These are phyloP conservation scores for Fonsecaea pugnacius DNA, from an alignment of 2,329 filamentous ascomycete species.

Conservation along the genomic window DNA sequence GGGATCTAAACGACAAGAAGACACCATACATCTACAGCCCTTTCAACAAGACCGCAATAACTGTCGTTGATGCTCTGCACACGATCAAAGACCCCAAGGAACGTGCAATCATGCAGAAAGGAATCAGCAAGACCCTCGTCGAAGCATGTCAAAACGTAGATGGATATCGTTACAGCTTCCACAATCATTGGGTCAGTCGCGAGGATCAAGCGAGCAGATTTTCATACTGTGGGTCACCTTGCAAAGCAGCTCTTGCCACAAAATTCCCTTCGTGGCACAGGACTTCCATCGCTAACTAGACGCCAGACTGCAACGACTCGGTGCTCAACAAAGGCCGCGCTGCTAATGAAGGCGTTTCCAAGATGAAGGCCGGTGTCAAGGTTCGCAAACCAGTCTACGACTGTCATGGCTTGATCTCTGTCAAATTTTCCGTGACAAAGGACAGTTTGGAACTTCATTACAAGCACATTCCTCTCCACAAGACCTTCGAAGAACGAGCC, in stretches of 20 bases:
- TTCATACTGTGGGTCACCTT: background rate
- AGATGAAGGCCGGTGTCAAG: conserved; percentile 26
- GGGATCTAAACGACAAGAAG: conserved; percentile 10
- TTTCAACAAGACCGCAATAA: conserved; percentile 33
- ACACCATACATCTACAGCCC: conserved; percentile 27
- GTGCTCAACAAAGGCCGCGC: conserved; percentile 36
- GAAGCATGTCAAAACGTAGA: conserved; percentile 32
- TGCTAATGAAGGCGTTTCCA: conserved; percentile 32
- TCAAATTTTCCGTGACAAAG: conserved; percentile 38
- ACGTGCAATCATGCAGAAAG: conserved; percentile 30
- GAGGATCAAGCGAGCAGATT: conserved; percentile 33
- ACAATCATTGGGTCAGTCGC: conserved; percentile 37
- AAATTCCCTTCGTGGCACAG: background rate
- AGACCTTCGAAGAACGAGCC: conserved; percentile 35
- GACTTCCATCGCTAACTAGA: background rate
- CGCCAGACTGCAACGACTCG: conserved; percentile 34
- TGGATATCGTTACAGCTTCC: conserved; percentile 36
- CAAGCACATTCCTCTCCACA: conserved; percentile 35
- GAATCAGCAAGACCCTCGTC: conserved; percentile 32
- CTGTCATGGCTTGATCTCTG: conserved; percentile 31
- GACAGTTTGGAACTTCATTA: conserved; percentile 35
- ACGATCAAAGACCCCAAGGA: conserved; percentile 30
- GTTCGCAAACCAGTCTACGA: conserved; percentile 35
- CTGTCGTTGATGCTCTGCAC: conserved; percentile 33
- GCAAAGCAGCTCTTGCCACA: background rate